Evolutionary conservation across 2,329 filamentous ascomycete genomes (phyloP).

Genomic region (Penicillium sumatraense): DNA sequence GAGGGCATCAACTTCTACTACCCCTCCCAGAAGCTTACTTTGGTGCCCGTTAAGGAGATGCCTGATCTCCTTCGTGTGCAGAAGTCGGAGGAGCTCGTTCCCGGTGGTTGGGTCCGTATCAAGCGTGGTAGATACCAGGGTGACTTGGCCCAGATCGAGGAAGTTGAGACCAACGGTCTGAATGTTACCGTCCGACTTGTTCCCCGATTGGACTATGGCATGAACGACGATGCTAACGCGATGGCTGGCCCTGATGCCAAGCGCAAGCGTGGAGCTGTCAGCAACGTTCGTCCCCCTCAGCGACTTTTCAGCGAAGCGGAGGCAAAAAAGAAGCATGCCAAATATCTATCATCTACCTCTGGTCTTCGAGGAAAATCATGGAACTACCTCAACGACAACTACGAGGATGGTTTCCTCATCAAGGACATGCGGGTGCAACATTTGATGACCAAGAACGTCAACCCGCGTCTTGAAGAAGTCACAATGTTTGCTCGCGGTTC

Average conservation of each 20-base stretch:
- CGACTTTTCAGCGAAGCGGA: constrained; percentile 91
- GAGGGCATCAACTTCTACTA: constrained; percentile 90
- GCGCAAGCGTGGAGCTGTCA: constrained; percentile 70
- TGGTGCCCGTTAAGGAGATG: constrained; percentile 97
- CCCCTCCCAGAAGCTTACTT: constrained; percentile 79
- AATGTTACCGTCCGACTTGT: constrained; percentile 87
- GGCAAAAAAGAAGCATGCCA: constrained; percentile 83
- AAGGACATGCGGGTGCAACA: constrained; percentile 92
- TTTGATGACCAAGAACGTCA: constrained; percentile 85
- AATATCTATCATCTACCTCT: constrained; percentile 59
- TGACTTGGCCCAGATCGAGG: constrained; percentile 88
- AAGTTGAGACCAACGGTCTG: constrained; percentile 89
- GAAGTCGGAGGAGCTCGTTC: constrained; percentile 82
- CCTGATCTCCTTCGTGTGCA: constrained; percentile 90
- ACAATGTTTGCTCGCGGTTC: constrained; percentile 88
- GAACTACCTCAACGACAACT: constrained; percentile 85
- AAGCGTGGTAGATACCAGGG: constrained; percentile 80
- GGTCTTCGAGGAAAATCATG: constrained; percentile 70
- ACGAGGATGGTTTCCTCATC: constrained; percentile 89
- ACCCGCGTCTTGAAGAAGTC: constrained; percentile 91
- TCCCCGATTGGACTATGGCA: constrained; percentile 87
- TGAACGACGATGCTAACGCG: constrained; percentile 73
- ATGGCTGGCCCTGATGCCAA: constrained; percentile 66
- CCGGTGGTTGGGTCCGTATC: constrained; percentile 90
- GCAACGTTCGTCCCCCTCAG: constrained; percentile 76